A percentile compares a stretch with the other conserved stretches of the same genome.
Evolutionary conservation across 441 rosid genomes (phyloP).

Genomic region (Bocquillonia castaneifolia): DNA sequence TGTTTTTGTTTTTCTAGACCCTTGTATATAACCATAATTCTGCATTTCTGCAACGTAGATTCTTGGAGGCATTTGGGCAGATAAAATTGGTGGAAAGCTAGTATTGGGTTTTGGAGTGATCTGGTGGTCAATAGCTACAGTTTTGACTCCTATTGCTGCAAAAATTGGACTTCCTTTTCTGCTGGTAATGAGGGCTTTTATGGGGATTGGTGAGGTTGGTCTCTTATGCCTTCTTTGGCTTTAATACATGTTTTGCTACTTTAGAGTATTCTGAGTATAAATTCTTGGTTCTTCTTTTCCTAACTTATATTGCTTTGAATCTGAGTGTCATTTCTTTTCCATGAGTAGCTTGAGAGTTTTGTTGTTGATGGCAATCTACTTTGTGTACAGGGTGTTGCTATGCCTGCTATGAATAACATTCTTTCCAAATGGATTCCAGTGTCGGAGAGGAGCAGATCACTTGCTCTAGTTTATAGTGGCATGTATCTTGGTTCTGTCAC

Average conservation of each 20-base stretch:
- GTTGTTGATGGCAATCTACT: conserved; percentile 22
- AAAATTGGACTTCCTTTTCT: conserved; percentile 82
- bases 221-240: conserved; percentile 20
- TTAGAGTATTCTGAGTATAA: background rate
- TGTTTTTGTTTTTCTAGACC: background rate
- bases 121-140: conserved; percentile 93
- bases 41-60: conserved; percentile 46
- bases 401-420: conserved; percentile 99
- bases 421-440: conserved; percentile 98
- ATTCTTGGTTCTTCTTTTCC: background rate
- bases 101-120: conserved; percentile 94
- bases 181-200: conserved; percentile 85
- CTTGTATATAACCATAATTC: conserved; percentile 11
- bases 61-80: conserved; percentile 98
- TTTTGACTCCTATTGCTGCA: conserved; percentile 97
- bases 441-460: conserved; percentile 96
- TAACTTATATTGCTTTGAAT: conserved; percentile 3
- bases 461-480: conserved; percentile 91
- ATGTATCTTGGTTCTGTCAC: conserved; percentile 98
- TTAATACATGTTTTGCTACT: conserved; percentile 8
- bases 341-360: conserved; percentile 12
- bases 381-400: conserved; percentile 86
- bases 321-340: conserved; percentile 6
- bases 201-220: conserved; percentile 98
- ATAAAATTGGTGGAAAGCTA: conserved; percentile 84